Evolutionary conservation across 148 eudicot species (phyloP).

Genomic region (Rhododendron williamsianum): DNA sequence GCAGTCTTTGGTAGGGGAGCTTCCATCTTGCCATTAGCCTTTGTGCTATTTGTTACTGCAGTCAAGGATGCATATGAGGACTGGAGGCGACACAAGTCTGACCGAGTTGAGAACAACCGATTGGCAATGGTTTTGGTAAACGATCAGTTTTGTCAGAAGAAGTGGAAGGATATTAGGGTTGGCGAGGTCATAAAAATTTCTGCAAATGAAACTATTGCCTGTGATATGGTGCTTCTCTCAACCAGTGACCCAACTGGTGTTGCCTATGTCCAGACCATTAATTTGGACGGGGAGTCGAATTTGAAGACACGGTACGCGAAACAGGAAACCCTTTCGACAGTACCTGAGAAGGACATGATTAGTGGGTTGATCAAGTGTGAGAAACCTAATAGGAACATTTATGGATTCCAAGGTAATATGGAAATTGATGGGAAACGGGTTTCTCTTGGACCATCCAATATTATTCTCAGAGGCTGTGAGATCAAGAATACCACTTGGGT

Average conservation of each 20-base stretch:
- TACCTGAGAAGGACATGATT: conserved; percentile 53
- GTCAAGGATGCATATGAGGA: conserved; percentile 95
- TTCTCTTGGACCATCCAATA: conserved; percentile 94
- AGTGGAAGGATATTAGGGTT: conserved; percentile 81
- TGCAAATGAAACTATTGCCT: conserved; percentile 76
- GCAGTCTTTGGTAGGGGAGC: conserved; percentile 94
- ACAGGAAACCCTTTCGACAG: conserved; percentile 74
- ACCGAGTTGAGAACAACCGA: conserved; percentile 77
- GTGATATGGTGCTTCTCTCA: conserved; percentile 90
- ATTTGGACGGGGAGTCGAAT: conserved; percentile 96
- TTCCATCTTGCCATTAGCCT: conserved; percentile 79
- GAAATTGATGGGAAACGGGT: conserved; percentile 86
- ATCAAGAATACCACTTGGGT: conserved; percentile 92
- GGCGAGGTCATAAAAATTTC: conserved; percentile 82
- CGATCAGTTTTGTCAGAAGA: conserved; percentile 54
- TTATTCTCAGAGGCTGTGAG: conserved; percentile 91
- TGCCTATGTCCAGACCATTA: conserved; percentile 89
- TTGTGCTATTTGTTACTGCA: conserved; percentile 82
- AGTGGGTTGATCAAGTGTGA: conserved; percentile 89
- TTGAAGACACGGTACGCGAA: conserved; percentile 95
- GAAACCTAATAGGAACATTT: conserved; percentile 90
- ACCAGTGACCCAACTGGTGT: conserved; percentile 98
- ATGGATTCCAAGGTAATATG: conserved; percentile 87
- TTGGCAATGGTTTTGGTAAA: conserved; percentile 56
- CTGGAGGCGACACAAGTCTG: conserved; percentile 76